Base-by-base conservation (phyloP, 192 early-diverging fungal species). In the Borealophlyctis nickersoniae region DNA sequence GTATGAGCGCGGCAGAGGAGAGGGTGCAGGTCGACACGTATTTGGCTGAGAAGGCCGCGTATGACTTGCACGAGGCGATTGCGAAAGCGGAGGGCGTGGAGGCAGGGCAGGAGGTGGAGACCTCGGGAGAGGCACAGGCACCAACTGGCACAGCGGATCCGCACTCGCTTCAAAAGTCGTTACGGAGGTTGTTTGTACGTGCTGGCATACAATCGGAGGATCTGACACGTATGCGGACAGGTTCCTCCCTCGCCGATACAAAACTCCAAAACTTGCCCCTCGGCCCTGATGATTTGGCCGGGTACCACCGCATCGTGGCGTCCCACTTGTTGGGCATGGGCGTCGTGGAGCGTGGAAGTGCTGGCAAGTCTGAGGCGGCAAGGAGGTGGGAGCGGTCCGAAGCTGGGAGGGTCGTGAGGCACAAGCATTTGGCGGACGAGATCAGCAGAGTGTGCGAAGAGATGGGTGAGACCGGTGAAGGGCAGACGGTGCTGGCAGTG, bases 1-100 rank as follows among this genome's bases (percentile, higher is more conserved):
- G 60, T n/a, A 56, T 69, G 34, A 59, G 60, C 14, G 7, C 27
- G 7, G 60, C 59, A 4, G 67, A 69, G 60, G 67, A 69, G 33
- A 29, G 9, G 22, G 52, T 55, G 48, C 50, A 60, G 26, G 28
- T 60, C 9, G 50, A 56, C 9, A 36, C 58, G 13, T 35, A 56
- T 23, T 24, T 69, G 5, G 48, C 60, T 19, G 19, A 45, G 19
- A 7, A 45, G 19, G 39, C 19, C 9, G 19, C 39, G 39, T 7
- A 45, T 13, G 39, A 45, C 19, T 19, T 45, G 39, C 39, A 45
- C 9, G 19, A 45, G 19, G 39, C 39, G 7, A 19, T 45, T 45
- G 39, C 39, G 19, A 19, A 45, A 7, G 19, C 39, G 19, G 39
- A 45, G 7, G 39, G 39, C 9, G 39, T 13, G 39, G 19, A 45